These are phyloP conservation scores for Xanthoconium separans DNA, from an alignment of 1,284 basidiomycete genomes.

Conservation along the genomic window DNA sequence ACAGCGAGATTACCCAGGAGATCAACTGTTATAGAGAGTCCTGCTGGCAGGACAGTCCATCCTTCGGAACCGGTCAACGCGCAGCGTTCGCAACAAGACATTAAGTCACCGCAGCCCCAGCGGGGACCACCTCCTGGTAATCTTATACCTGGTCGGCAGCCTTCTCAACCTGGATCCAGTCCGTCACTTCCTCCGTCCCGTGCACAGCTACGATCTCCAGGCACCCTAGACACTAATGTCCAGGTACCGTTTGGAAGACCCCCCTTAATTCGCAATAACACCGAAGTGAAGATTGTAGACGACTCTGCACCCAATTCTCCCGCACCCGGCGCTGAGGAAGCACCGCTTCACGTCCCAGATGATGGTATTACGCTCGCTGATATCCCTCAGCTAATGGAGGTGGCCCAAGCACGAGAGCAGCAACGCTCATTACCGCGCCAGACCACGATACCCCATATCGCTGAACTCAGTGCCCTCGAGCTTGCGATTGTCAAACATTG, in stretches of 20 bases:
- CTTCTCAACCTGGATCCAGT: conserved; percentile 33
- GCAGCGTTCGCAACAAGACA: conserved; percentile 37
- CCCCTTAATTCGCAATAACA: conserved; percentile 77
- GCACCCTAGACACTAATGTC: conserved; percentile 35
- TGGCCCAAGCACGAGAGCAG: conserved; percentile 86
- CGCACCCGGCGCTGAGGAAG: conserved; percentile 46
- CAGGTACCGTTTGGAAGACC: conserved; percentile 62
- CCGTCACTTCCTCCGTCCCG: conserved; percentile 37
- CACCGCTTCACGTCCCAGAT: conserved; percentile 45
- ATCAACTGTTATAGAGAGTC: conserved; percentile 94
- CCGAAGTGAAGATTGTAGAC: conserved; percentile 87
- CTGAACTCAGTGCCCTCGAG: conserved; percentile 83
- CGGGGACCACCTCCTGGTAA: conserved; percentile 32
- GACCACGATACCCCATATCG: conserved; percentile 76
- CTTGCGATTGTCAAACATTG: conserved; percentile 91
- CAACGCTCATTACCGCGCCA: conserved; percentile 75
- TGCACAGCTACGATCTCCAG: conserved; percentile 40
- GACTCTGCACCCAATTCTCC: conserved; percentile 75
- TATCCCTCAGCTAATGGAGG: conserved; percentile 90
- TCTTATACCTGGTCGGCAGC: conserved; percentile 35
- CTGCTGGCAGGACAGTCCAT: conserved; percentile 85
- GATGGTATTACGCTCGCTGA: conserved; percentile 95
- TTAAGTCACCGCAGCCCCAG: conserved; percentile 36
- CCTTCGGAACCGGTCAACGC: conserved; percentile 49
- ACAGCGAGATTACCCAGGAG: conserved; percentile 90